A percentile compares a stretch with the other conserved stretches of the same genome.
Evolutionary conservation across 148 eudicot species (phyloP).

Genomic region (Chenopodium album): DNA sequence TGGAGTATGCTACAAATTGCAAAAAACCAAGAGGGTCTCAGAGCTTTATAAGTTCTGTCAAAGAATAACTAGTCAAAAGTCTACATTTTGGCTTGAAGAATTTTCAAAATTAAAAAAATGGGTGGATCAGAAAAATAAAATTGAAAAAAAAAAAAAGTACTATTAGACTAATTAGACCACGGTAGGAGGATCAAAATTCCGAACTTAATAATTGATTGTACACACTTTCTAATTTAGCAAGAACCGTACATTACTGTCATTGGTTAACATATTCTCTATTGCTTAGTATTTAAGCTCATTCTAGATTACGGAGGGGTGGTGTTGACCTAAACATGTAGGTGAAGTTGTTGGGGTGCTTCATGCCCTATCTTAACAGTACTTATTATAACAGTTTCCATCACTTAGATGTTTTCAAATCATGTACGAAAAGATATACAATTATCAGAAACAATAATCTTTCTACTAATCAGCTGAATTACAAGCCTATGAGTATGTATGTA

Average conservation of each 20-base stretch:
- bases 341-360: neutral
- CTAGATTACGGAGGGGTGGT: neutral
- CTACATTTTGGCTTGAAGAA: slow-evolving; percentile 9
- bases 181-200: neutral
- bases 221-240: neutral
- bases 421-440: neutral
- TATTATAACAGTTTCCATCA: neutral
- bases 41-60: slow-evolving; percentile 18
- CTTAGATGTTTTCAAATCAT: neutral
- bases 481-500: no score
- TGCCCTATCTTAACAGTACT: slow-evolving; percentile 3
- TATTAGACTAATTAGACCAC: neutral
- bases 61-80: slow-evolving; percentile 9
- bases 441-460: neutral
- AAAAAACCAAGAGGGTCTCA: neutral
- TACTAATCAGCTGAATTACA: neutral
- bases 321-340: slow-evolving; percentile 18
- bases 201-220: neutral
- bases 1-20: neutral
- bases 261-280: neutral
- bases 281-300: neutral
- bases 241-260: neutral
- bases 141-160: neutral
- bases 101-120: slow-evolving; percentile 2
- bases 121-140: slow-evolving; percentile 8